Conservation (phyloP, 305 asterid species). For the Fraxinus sp. region DNA sequence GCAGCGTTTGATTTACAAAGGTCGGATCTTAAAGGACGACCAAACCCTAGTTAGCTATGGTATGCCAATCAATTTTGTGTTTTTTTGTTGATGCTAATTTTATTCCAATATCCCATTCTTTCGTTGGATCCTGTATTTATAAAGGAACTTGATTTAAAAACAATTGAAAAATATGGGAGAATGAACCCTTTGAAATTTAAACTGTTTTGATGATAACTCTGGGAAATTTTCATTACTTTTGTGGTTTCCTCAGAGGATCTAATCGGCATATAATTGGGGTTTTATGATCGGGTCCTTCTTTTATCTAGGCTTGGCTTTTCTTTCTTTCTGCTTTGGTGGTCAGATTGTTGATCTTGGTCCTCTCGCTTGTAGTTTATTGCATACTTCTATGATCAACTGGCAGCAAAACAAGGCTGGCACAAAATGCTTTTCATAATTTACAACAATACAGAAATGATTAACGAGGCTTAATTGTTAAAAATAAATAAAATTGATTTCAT, state of each 20-base stretch:
- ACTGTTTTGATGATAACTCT: background rate
- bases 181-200: background rate
- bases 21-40: conserved; percentile 78
- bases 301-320: background rate
- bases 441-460: background rate
- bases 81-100: background rate
- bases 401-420: background rate
- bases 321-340: background rate
- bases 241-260: background rate
- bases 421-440: background rate
- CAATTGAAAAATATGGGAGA: background rate
- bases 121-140: background rate
- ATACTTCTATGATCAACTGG: background rate
- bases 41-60: conserved; percentile 70
- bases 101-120: background rate
- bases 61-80: conserved; percentile 17
- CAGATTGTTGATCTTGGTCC: background rate
- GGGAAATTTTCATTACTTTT: background rate
- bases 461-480: background rate
- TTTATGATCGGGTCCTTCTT: background rate
- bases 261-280: background rate
- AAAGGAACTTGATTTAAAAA: background rate
- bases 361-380: background rate
- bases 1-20: conserved; percentile 72
- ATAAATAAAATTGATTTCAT: background rate